Percentiles rank a stretch among this genome's conserved stretches.
Conservation (phyloP, 768 basidiomycete genomes). For the Lactarius sp. region DNA sequence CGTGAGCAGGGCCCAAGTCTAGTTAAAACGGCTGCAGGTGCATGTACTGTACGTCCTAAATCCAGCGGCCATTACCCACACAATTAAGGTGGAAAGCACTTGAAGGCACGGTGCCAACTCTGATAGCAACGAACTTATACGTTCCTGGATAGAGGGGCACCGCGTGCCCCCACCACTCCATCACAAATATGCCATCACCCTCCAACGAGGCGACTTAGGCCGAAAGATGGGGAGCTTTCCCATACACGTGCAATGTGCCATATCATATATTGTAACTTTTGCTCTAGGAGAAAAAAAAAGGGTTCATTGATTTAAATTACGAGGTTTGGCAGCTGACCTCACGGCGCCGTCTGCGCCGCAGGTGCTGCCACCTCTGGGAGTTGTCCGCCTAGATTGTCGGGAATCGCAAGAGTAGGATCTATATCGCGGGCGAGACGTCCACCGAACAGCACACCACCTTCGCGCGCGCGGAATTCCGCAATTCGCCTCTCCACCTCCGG, state of each 20-base stretch:
- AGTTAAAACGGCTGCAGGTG: too few relatives aligned
- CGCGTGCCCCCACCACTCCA: background rate
- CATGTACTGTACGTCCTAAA: too few relatives aligned
- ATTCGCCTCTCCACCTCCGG: constrained; percentile 92
- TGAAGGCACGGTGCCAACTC: background rate
- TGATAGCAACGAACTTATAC: background rate
- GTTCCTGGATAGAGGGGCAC: background rate
- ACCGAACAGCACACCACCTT: constrained; percentile 83
- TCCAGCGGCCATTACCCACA: background rate
- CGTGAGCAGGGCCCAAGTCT: too few relatives aligned
- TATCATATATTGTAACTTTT: constrained; percentile 1
- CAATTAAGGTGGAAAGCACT: background rate
- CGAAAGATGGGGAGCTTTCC: background rate
- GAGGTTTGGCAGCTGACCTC: background rate
- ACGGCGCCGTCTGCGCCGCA: constrained; percentile 5
- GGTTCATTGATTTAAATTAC: constrained; percentile 1
- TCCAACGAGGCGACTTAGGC: background rate
- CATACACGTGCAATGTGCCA: background rate
- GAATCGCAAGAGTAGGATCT: constrained; percentile 64
- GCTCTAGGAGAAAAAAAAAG: constrained; percentile 1
- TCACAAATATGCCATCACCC: background rate
- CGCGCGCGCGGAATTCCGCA: constrained; percentile 58
- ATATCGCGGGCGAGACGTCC: constrained; percentile 65
- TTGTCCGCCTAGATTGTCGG: constrained; percentile 66
- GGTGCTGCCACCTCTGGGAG: constrained; percentile 38